Evolutionary conservation across 2,329 filamentous ascomycete genomes (phyloP).

Genomic region (Aspergillus sp.): DNA sequence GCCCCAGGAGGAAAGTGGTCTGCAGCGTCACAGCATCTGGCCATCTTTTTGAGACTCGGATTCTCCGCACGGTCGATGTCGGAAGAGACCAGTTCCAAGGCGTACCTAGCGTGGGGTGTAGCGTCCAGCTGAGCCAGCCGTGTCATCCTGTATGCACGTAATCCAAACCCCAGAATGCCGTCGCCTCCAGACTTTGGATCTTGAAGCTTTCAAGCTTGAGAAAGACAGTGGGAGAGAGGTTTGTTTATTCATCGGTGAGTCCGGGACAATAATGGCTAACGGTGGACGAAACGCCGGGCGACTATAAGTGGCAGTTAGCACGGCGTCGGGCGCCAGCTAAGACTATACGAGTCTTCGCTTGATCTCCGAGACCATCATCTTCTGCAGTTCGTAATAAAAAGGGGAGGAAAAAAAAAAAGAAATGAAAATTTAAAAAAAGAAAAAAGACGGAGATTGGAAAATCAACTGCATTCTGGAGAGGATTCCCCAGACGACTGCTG

Average conservation of each 20-base stretch:
- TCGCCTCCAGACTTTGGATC: background rate
- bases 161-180: background rate
- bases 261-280: background rate
- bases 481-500: background rate
- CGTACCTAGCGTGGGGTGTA: slow-evolving; percentile 21
- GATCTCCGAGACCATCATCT: background rate
- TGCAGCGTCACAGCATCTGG: slow-evolving; percentile 17
- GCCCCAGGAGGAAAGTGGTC: slow-evolving; percentile 13
- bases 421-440: background rate
- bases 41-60: slow-evolving; percentile 13
- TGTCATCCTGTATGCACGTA: slow-evolving; percentile 23
- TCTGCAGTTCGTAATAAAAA: slow-evolving; percentile 13
- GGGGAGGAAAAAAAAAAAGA: background rate
- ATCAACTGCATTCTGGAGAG: slow-evolving; percentile 8
- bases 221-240: background rate
- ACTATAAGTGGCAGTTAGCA: background rate
- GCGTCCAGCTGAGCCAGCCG: slow-evolving; percentile 25
- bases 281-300: background rate
- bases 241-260: background rate
- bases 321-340: background rate
- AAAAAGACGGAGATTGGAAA: background rate
- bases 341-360: background rate
- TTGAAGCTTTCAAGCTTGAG: background rate
- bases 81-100: slow-evolving; percentile 2
- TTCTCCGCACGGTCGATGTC: slow-evolving; percentile 9